A percentile compares a stretch with the other conserved stretches of the same genome.
phyloP scores from a whole-genome alignment of 345 rosid genomes.

The Cardamine chenopodiifolia region DNA sequence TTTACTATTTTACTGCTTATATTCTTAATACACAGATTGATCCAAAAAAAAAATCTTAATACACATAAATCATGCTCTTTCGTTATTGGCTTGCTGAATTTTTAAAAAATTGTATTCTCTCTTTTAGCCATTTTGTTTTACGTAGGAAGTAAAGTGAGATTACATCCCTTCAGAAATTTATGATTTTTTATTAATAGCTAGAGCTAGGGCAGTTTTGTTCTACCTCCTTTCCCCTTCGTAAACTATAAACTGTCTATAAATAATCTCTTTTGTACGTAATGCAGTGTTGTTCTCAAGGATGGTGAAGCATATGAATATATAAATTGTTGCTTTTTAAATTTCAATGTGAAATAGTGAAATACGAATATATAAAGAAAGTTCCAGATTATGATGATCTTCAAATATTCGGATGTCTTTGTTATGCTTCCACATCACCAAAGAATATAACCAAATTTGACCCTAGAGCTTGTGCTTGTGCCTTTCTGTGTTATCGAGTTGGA shows the following conservation, averaged over 20 bases:
- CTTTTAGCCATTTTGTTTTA: background rate
- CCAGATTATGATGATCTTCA: rapidly evolving
- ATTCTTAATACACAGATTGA: slow-evolving; percentile 20
- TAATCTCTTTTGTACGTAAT: background rate
- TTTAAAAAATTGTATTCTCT: background rate
- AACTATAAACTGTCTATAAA: slow-evolving; percentile 4
- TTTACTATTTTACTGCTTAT: background rate
- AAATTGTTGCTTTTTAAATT: background rate
- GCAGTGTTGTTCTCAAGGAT: background rate
- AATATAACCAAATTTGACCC: background rate
- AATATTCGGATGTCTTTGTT: background rate
- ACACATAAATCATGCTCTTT: slow-evolving; percentile 24
- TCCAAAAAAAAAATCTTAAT: too few relatives aligned
- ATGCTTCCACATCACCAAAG: background rate
- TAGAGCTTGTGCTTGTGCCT: background rate
- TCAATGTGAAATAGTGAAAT: background rate
- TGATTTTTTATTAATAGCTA: background rate
- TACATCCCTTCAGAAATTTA: background rate
- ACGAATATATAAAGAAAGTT: too few relatives aligned
- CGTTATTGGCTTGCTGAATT: background rate
- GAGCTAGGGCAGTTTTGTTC: slow-evolving; percentile 25
- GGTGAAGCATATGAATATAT: slow-evolving; percentile 2
- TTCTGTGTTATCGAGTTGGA: background rate
- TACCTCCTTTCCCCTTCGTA: background rate
- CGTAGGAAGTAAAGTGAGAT: slow-evolving; percentile 10